These are phyloP conservation scores for Talaromyces ruber DNA, from an alignment of 495 filamentous ascomycete species.

Conservation along the genomic window DNA sequence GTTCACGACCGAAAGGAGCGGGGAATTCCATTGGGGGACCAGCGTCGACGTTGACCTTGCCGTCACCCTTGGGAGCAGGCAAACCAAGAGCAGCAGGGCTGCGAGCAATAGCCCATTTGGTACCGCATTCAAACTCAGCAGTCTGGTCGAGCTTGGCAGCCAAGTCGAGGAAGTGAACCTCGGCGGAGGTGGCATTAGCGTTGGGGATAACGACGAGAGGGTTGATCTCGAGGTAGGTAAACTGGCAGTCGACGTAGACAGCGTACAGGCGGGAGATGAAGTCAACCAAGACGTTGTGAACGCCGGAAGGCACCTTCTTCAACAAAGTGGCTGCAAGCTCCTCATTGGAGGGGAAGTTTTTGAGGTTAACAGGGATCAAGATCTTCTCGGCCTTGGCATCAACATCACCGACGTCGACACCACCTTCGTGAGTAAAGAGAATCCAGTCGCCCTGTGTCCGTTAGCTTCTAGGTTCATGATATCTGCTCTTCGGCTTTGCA, in stretches of 20 bases:
- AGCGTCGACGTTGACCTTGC: constrained; percentile 88
- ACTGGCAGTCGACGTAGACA: constrained; percentile 99
- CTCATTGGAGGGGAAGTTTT: constrained; percentile 92
- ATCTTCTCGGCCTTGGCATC: constrained; percentile 98
- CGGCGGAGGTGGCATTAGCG: constrained; percentile 77
- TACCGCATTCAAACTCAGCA: constrained; percentile 97
- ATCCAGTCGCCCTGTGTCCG: constrained; percentile 86
- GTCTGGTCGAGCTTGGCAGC: constrained; percentile 99
- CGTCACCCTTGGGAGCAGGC: constrained; percentile 46
- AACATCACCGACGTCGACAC: constrained; percentile 99
- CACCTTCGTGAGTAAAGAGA: constrained; percentile 98
- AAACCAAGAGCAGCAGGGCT: constrained; percentile 81
- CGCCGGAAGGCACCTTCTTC: constrained; percentile 86
- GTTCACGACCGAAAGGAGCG: constrained; percentile 95
- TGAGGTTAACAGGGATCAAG: constrained; percentile 90
- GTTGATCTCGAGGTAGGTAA: constrained; percentile 99
- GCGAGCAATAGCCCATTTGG: constrained; percentile 95
- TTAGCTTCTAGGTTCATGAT: neutral
- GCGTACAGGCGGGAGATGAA: constrained; percentile 92
- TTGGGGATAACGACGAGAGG: constrained; percentile 97
- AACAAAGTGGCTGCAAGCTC: constrained; percentile 77
- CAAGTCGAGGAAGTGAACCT: constrained; percentile 96
- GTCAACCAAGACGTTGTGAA: constrained; percentile 97
- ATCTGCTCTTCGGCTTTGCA: too few relatives aligned
- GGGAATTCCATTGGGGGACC: constrained; percentile 98